phyloP scores from a whole-genome alignment of 1,284 basidiomycete genomes.

The Ceraceosorus guamensis region DNA sequence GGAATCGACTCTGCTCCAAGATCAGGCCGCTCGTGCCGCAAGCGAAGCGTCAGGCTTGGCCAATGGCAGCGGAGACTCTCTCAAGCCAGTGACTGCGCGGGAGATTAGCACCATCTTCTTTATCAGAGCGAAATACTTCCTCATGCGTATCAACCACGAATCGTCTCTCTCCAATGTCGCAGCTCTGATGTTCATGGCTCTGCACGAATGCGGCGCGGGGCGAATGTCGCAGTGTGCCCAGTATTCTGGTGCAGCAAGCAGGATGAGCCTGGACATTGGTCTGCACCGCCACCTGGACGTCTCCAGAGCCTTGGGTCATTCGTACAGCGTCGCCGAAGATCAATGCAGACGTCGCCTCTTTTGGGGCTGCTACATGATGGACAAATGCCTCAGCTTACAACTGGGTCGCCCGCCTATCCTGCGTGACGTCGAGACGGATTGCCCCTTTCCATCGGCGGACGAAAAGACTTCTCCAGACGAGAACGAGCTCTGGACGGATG shows the following conservation, averaged over 20 bases:
- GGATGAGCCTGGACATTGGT: conserved; percentile 33
- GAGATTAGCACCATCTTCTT: conserved; percentile 24
- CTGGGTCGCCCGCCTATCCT: conserved; percentile 30
- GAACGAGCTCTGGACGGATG: too few species aligned
- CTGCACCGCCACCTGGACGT: conserved; percentile 22
- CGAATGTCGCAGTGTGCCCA: conserved; percentile 23
- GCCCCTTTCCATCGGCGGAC: conserved; percentile 25
- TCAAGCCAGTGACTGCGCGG: background rate
- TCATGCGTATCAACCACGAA: conserved; percentile 27
- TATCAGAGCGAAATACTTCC: conserved; percentile 28
- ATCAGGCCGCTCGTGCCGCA: conserved; percentile 1
- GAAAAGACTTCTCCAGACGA: too few species aligned
- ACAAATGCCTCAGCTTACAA: conserved; percentile 27
- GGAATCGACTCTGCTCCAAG: conserved; percentile 19
- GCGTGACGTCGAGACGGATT: conserved; percentile 33
- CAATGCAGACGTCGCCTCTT: conserved; percentile 26
- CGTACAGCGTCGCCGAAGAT: conserved; percentile 25
- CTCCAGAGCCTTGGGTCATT: conserved; percentile 17
- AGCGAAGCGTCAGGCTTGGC: background rate
- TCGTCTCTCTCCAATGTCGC: conserved; percentile 28
- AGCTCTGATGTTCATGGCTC: conserved; percentile 29
- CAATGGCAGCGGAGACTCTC: too few species aligned
- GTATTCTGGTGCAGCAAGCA: conserved; percentile 24
- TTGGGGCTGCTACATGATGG: conserved; percentile 28
- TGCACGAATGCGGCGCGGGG: conserved; percentile 31